Percentiles rank a stretch among this genome's conserved stretches.
Evolutionary conservation across 2,329 filamentous ascomycete species (phyloP).

Genomic region (Pseudogymnoascus destructans): DNA sequence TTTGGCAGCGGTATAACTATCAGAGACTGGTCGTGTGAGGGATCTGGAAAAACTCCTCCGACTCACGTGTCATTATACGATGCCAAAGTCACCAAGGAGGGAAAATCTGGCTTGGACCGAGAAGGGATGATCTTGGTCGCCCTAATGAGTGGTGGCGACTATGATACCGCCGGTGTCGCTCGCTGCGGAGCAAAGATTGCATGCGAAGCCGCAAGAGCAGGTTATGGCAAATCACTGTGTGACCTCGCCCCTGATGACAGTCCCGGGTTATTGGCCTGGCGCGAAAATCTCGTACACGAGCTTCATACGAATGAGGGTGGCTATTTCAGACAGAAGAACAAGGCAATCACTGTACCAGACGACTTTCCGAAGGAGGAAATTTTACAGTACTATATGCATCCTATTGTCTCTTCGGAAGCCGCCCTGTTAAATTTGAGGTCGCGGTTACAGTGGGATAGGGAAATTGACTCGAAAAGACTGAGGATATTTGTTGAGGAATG

Average conservation of each 20-base stretch:
- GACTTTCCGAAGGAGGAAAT: constrained; percentile 70
- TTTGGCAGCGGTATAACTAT: constrained; percentile 75
- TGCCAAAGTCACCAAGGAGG: constrained; percentile 40
- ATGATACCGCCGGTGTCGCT: constrained; percentile 74
- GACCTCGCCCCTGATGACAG: constrained; percentile 46
- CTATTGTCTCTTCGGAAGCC: constrained; percentile 56
- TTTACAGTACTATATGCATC: constrained; percentile 76
- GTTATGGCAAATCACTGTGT: constrained; percentile 69
- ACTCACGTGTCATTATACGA: constrained; percentile 83
- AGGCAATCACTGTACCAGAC: constrained; percentile 60
- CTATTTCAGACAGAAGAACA: constrained; percentile 66
- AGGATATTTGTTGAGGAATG: constrained; percentile 63
- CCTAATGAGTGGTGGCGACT: constrained; percentile 91
- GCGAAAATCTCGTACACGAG: constrained; percentile 57
- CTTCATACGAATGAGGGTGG: constrained; percentile 72
- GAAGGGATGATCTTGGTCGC: constrained; percentile 91
- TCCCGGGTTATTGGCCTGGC: constrained; percentile 54
- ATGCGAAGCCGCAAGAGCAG: constrained; percentile 77
- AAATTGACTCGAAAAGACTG: constrained; percentile 53
- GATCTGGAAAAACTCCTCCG: constrained; percentile 48
- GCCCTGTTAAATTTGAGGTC: constrained; percentile 41
- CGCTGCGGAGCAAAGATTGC: constrained; percentile 81
- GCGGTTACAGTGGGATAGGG: constrained; percentile 45
- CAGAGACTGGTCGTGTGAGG: constrained; percentile 71
- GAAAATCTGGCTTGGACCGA: constrained; percentile 49